phyloP scores from a whole-genome alignment of 352 stramenopile genomes.

The Phytophthora pseudosyringae region DNA sequence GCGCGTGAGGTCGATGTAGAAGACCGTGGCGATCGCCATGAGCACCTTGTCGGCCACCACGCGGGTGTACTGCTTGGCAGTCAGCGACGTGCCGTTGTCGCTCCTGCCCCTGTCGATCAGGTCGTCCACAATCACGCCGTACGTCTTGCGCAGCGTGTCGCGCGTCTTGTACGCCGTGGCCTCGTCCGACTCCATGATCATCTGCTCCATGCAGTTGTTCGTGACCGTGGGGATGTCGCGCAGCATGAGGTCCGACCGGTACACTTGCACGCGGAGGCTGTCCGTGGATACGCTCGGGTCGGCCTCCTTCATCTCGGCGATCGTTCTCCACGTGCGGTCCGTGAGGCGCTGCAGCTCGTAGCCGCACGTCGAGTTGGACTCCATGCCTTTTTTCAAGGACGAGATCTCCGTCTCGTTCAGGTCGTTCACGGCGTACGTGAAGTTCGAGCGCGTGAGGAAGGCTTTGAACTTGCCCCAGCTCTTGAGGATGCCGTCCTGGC shows the following conservation, averaged over 20 bases:
- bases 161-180: slow-evolving; percentile 38
- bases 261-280: slow-evolving; percentile 27
- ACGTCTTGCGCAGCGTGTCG: slow-evolving; percentile 38
- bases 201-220: slow-evolving; percentile 48
- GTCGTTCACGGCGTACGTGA: slow-evolving; percentile 39
- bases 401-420: slow-evolving; percentile 44
- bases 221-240: slow-evolving; percentile 37
- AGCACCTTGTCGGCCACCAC: slow-evolving; percentile 34
- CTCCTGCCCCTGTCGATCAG: slow-evolving; percentile 34
- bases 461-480: slow-evolving; percentile 38
- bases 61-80: slow-evolving; percentile 38
- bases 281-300: slow-evolving; percentile 23
- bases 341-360: slow-evolving; percentile 44
- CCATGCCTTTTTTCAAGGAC: slow-evolving; percentile 41
- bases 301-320: slow-evolving; percentile 34
- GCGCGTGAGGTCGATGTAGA: slow-evolving; percentile 40
- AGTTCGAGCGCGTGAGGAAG: slow-evolving; percentile 31
- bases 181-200: slow-evolving; percentile 39
- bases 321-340: slow-evolving; percentile 37
- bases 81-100: slow-evolving; percentile 42
- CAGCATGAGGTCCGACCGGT: slow-evolving; percentile 41
- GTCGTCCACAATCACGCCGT: slow-evolving; percentile 40
- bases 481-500: slow-evolving; percentile 26
- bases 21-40: slow-evolving; percentile 38
- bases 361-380: slow-evolving; percentile 42